These are phyloP conservation scores for Suillus spraguei DNA, from an alignment of 768 basidiomycete genomes.

Conservation along the genomic window DNA sequence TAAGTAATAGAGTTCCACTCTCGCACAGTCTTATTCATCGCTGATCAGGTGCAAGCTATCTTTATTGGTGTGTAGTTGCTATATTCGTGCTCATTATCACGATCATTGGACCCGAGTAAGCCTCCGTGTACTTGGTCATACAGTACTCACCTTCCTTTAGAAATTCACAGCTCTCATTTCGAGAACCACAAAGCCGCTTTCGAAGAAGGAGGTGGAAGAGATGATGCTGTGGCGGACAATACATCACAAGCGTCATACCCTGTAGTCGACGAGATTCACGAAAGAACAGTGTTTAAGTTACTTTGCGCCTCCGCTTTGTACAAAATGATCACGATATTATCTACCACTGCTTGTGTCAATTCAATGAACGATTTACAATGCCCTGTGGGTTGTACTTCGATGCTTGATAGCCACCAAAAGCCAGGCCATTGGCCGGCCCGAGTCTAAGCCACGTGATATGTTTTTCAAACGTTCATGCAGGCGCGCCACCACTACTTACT, in stretches of 20 bases:
- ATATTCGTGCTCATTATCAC: constrained; percentile 77
- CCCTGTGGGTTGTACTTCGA: neutral
- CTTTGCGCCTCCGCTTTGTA: neutral
- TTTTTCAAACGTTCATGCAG: too few relatives aligned
- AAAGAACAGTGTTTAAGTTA: neutral
- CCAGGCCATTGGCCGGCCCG: too few relatives aligned
- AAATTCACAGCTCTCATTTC: constrained; percentile 79
- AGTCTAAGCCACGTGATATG: too few relatives aligned
- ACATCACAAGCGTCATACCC: constrained; percentile 11
- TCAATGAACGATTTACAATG: neutral
- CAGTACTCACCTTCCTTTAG: constrained; percentile 31
- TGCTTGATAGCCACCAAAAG: too few relatives aligned
- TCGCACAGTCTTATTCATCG: constrained; percentile 25
- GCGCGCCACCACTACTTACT: neutral
- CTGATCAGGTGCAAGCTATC: constrained; percentile 69
- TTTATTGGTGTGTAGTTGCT: constrained; percentile 81
- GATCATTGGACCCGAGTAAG: constrained; percentile 78
- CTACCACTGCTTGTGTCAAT: neutral
- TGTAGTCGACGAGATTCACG: neutral
- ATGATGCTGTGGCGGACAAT: constrained; percentile 42
- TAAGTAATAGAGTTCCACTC: constrained; percentile 1
- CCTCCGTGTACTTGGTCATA: constrained; percentile 16
- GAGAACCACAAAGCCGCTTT: constrained; percentile 82
- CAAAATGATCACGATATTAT: neutral
- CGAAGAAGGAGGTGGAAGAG: constrained; percentile 67